phyloP scores from a whole-genome alignment of 2,329 filamentous ascomycete species.

The Venturia effusa region DNA sequence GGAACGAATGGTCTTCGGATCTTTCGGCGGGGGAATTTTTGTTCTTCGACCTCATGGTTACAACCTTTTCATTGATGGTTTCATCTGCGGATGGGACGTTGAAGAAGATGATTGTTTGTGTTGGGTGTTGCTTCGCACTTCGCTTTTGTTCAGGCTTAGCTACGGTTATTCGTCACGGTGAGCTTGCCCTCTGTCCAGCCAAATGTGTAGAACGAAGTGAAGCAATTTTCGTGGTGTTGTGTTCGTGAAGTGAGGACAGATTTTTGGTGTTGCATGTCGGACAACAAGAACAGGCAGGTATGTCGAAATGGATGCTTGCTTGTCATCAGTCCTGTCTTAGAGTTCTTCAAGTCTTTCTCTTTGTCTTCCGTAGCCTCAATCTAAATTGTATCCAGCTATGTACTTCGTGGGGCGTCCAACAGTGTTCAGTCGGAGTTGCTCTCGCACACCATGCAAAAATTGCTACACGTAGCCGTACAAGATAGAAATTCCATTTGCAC shows the following conservation, averaged over 20 bases:
- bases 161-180: not conserved
- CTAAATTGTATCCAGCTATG: not conserved
- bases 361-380: not conserved
- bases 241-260: not conserved
- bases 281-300: not conserved
- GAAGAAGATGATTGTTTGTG: constrained; percentile 21
- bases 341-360: not conserved
- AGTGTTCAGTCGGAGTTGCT: no score
- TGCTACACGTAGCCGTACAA: no score
- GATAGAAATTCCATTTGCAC: no score
- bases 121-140: no score
- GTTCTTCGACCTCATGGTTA: constrained; percentile 25
- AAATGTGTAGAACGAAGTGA: no score
- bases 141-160: no score
- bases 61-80: constrained; percentile 30
- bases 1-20: constrained; percentile 34
- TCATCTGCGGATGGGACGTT: constrained; percentile 24
- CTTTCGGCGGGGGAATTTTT: constrained; percentile 41
- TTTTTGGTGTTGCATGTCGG: not conserved
- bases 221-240: not conserved
- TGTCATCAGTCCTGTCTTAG: not conserved
- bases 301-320: not conserved
- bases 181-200: not conserved
- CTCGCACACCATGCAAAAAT: no score
- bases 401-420: no score